Evolutionary conservation across 164 flowering plant genomes (phyloP).

Genomic region (Nelumbo lutea): DNA sequence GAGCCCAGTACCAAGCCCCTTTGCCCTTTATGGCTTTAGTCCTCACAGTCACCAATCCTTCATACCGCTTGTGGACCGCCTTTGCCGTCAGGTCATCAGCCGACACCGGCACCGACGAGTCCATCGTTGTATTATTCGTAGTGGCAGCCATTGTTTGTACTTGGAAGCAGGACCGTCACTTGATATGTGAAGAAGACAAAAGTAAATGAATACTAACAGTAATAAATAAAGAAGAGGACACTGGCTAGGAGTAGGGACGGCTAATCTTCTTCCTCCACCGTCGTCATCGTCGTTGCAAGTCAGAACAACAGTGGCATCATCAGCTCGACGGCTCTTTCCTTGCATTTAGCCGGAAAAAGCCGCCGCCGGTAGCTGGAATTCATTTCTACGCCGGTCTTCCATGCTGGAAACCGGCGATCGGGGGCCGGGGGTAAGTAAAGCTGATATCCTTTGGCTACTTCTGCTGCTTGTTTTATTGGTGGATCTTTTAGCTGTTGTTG

Average conservation of each 20-base stretch:
- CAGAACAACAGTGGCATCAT: background rate
- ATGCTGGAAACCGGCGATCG: conserved; percentile 35
- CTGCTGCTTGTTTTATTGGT: background rate
- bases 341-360: conserved; percentile 36
- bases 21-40: conserved; percentile 83
- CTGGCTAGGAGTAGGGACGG: background rate
- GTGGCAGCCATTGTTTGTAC: conserved; percentile 33
- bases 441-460: background rate
- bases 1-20: conserved; percentile 98
- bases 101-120: conserved; percentile 20
- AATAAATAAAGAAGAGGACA: background rate
- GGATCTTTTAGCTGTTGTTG: background rate
- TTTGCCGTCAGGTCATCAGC: conserved; percentile 63
- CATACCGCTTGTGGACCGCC: conserved; percentile 72
- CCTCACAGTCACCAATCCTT: conserved; percentile 67
- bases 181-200: background rate
- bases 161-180: background rate
- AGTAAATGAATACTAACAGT: background rate
- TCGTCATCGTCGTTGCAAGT: conserved; percentile 7
- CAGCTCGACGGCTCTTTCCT: conserved; percentile 14
- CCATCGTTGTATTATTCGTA: conserved; percentile 25
- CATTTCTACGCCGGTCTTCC: conserved; percentile 32
- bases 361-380: conserved; percentile 24
- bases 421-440: background rate
- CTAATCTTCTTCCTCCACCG: conserved; percentile 5